These are phyloP conservation scores for Glonium stellatum DNA, from an alignment of 495 filamentous ascomycete species.

Conservation along the genomic window DNA sequence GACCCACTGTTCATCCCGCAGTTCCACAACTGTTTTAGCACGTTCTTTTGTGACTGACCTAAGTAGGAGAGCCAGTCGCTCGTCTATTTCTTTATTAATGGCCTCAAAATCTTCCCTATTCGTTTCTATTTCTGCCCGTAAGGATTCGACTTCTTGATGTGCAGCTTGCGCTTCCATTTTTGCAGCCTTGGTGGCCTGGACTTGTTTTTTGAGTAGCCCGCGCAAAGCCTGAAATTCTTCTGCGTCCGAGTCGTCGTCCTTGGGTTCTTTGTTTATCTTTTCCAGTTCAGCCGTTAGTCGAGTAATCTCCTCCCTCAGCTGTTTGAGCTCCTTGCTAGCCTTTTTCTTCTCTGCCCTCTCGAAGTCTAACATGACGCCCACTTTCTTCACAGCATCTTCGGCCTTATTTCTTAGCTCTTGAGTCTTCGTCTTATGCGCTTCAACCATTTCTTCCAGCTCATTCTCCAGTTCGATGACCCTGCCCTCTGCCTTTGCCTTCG, in stretches of 20 bases:
- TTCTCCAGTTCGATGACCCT: conserved; percentile 7
- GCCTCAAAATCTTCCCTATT: conserved; percentile 13
- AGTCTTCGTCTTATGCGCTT: background rate
- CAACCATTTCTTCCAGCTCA: background rate
- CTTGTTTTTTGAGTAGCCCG: conserved; percentile 15
- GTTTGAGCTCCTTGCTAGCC: conserved; percentile 7
- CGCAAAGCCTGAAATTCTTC: conserved; percentile 19
- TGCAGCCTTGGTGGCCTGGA: conserved; percentile 10
- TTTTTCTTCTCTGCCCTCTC: conserved; percentile 7
- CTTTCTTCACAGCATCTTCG: conserved; percentile 14
- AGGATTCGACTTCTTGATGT: conserved; percentile 5
- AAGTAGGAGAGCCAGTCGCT: conserved; percentile 15
- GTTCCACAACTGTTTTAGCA: conserved; percentile 17
- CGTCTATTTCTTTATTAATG: conserved; percentile 22
- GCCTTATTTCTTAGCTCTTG: conserved; percentile 6
- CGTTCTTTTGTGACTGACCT: conserved; percentile 13
- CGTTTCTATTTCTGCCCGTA: conserved; percentile 9
- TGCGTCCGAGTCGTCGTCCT: background rate
- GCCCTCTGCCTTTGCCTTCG: conserved; percentile 10
- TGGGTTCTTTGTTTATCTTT: background rate
- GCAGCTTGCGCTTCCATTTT: conserved; percentile 7
- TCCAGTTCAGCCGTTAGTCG: conserved; percentile 10
- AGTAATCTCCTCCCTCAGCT: conserved; percentile 13
- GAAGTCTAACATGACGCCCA: conserved; percentile 2
- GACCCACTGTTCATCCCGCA: conserved; percentile 25